Evolutionary conservation across 306 rosid genomes (phyloP).

Genomic region (Urtica urens): DNA sequence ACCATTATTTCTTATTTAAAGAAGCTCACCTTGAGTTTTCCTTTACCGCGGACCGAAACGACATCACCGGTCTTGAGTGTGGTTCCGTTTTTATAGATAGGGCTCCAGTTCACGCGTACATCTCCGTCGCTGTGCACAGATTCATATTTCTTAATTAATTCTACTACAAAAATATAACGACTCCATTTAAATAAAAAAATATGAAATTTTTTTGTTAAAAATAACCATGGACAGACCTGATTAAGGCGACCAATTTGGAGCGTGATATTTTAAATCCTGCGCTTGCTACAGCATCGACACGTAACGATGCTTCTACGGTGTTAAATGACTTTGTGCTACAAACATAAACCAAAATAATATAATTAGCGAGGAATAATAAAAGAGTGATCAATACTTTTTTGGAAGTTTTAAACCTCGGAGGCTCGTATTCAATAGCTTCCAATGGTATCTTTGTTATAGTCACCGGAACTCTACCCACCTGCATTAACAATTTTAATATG

Average conservation of each 20-base stretch:
- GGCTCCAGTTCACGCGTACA: slow-evolving; percentile 78
- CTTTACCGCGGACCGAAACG: slow-evolving; percentile 73
- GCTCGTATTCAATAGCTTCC: slow-evolving; percentile 82
- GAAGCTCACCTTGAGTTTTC: slow-evolving; percentile 59
- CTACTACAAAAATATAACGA: too few relatives aligned
- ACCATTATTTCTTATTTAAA: background rate
- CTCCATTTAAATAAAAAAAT: too few relatives aligned
- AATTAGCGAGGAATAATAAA: background rate
- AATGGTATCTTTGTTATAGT: slow-evolving; percentile 68
- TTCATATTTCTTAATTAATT: too few relatives aligned
- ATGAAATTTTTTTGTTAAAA: too few relatives aligned
- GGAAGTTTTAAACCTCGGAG: slow-evolving; percentile 50
- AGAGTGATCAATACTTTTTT: slow-evolving; percentile 7
- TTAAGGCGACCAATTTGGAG: slow-evolving; percentile 75
- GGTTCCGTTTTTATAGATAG: slow-evolving; percentile 66
- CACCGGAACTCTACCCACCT: slow-evolving; percentile 88
- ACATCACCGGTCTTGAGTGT: slow-evolving; percentile 69
- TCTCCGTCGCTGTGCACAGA: slow-evolving; percentile 49
- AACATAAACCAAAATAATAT: slow-evolving; percentile 3
- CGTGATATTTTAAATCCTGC: slow-evolving; percentile 92
- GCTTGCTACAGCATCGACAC: slow-evolving; percentile 93
- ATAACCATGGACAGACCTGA: slow-evolving; percentile 64
- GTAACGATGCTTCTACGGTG: slow-evolving; percentile 64
- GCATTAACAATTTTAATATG: slow-evolving; percentile 17
- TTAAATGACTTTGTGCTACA: slow-evolving; percentile 72